phyloP scores from a whole-genome alignment of 2,329 filamentous ascomycete species.

The Exophiala bonariae region DNA sequence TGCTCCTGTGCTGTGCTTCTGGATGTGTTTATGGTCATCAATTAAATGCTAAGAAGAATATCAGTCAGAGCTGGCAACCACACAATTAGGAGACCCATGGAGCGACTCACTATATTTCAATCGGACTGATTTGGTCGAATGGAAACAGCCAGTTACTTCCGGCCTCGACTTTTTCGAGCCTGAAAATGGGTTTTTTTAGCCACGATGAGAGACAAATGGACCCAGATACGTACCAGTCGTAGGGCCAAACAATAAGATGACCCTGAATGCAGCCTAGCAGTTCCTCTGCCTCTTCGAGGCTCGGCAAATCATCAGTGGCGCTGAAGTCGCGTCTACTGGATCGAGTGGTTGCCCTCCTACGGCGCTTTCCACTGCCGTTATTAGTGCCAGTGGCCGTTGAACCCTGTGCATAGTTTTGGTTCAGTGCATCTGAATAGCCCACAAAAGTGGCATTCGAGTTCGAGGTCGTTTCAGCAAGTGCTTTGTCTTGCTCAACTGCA shows the following conservation, averaged over 20 bases:
- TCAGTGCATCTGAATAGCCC: constrained; percentile 19
- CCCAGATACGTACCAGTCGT: constrained; percentile 68
- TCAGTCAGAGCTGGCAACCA: not conserved
- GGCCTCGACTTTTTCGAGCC: constrained; percentile 83
- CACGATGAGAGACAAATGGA: constrained; percentile 5
- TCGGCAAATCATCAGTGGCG: constrained; percentile 72
- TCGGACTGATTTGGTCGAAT: constrained; percentile 89
- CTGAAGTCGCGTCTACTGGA: constrained; percentile 49
- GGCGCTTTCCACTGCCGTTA: constrained; percentile 33
- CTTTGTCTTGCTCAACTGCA: constrained; percentile 20
- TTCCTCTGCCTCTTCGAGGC: constrained; percentile 74
- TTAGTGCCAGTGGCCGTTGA: not conserved
- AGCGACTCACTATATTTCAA: constrained; percentile 86
- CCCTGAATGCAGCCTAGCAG: constrained; percentile 81
- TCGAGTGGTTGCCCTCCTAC: constrained; percentile 46
- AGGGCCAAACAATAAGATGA: constrained; percentile 86
- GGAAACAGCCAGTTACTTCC: constrained; percentile 97
- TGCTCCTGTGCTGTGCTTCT: not conserved
- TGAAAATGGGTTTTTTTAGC: constrained; percentile 29
- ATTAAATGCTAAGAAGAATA: not conserved
- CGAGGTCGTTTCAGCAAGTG: constrained; percentile 12
- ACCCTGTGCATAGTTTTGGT: constrained; percentile 15
- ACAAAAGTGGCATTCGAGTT: constrained; percentile 13
- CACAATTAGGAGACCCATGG: not conserved
- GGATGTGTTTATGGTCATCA: too few species aligned